phyloP scores from a whole-genome alignment of 208 protist species.

The Wallacemonas sp. region DNA sequence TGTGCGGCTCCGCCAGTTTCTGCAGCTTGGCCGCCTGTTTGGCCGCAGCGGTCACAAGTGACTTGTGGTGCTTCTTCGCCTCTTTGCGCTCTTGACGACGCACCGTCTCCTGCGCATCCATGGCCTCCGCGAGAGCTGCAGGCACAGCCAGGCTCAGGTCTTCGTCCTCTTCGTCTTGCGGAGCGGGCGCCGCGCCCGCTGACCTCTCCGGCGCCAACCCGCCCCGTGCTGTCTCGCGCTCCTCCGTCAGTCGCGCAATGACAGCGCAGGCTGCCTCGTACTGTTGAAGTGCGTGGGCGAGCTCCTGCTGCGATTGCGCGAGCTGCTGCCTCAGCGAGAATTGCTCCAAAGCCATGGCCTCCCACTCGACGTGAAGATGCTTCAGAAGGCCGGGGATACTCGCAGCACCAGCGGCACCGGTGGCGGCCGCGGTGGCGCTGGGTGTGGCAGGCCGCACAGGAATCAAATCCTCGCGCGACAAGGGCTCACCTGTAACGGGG shows the following conservation, averaged over 20 bases:
- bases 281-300: slow-evolving; percentile 97
- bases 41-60: slow-evolving; percentile 21
- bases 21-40: slow-evolving; percentile 25
- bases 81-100: slow-evolving; percentile 30
- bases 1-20: slow-evolving; percentile 1
- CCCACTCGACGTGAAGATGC: slow-evolving; percentile 98
- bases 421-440: slow-evolving; percentile 11
- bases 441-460: slow-evolving; percentile 37
- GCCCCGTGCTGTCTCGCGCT: no score
- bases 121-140: slow-evolving; percentile 29
- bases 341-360: slow-evolving; percentile 97
- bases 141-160: slow-evolving; percentile 42
- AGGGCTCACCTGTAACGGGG: slow-evolving; percentile 91
- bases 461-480: slow-evolving; percentile 91
- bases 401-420: slow-evolving; percentile 35
- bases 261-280: slow-evolving; percentile 98
- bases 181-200: no score
- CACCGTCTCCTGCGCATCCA: slow-evolving; percentile 29
- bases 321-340: slow-evolving; percentile 95
- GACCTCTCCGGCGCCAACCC: no score
- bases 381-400: slow-evolving; percentile 94
- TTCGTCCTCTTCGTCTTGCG: slow-evolving; percentile 10
- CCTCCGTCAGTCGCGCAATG: slow-evolving; percentile 94
- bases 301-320: slow-evolving; percentile 91
- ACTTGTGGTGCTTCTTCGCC: slow-evolving; percentile 35